Evolutionary conservation across 495 filamentous ascomycete species (phyloP), one percentile per base, ranked within the genome.

Genomic region (Lasiosphaeria ovina): DNA sequence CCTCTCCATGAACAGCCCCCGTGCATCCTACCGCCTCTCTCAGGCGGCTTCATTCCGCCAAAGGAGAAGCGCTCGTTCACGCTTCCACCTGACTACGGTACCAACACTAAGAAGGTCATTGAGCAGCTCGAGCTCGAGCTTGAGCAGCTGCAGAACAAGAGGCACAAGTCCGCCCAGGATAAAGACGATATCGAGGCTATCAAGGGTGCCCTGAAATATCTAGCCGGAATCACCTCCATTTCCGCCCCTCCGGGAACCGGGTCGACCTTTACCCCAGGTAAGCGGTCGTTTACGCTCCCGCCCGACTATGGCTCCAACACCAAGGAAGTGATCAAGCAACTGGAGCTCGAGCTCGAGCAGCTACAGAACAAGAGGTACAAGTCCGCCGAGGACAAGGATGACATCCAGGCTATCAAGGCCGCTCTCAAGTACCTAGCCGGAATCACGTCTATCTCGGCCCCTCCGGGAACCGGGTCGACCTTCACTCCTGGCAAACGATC

Each of bases 361-460:
- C 66, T 72, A 8, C 66, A 70, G 57, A 72, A 72, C 62, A 69
- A 70, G 60, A 40, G n/a, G 42, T 31, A 62, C 58, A 70, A 70
- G 62, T 59, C 68, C n/a, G 24, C 59, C 8, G 56, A 66, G 33
- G 70, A 72, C 35, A 35, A 52, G 16, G 42, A 40, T 4, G 62
- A 66, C 35, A 72, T 72, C 45, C 53, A 57, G 54, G 64, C 62
- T 24, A 62, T 70, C 59, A 64, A 65, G 59, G 58, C 55, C 6
- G 68, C 64, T 4, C 58, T 72, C 11, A 45, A 49, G 36, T 64
- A 66, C n/a, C 52, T 72, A 35, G 70, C 64, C 3, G 65, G 63
- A 31, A 64, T 73, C 49, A 57, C 51, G 45, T 47, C 49, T 44
- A 69, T 73, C 50, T 57, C 58, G 6, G 68, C 68, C 10, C 66